A percentile compares a stretch with the other conserved stretches of the same genome.
Evolutionary conservation across 306 rosid genomes (phyloP).

Genomic region (Pyrus communis): DNA sequence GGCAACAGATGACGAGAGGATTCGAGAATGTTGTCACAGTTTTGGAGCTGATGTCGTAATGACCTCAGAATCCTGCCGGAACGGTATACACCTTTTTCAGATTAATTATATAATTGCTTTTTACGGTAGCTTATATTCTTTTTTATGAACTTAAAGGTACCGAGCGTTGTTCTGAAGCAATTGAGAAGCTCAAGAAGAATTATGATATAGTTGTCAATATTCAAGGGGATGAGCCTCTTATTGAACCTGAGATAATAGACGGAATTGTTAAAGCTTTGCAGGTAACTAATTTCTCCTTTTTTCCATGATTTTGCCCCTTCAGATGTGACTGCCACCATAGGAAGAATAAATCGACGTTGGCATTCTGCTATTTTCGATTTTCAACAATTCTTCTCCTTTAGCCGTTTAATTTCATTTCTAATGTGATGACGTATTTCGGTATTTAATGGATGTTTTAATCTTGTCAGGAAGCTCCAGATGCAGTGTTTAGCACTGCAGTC

Average conservation of each 20-base stretch:
- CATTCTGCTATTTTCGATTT: not conserved
- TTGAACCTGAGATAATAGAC: conserved; percentile 88
- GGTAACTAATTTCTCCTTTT: conserved; percentile 26
- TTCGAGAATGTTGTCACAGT: conserved; percentile 77
- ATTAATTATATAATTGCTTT: not conserved
- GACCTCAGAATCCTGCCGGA: conserved; percentile 85
- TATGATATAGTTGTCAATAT: conserved; percentile 94
- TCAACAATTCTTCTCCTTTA: not conserved
- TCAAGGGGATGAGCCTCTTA: conserved; percentile 96
- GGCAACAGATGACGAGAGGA: conserved; percentile 86
- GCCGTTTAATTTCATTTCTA: not conserved
- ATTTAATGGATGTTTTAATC: conserved; percentile 7
- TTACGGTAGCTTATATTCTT: conserved; percentile 2
- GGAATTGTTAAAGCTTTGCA: conserved; percentile 89
- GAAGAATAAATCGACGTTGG: not conserved
- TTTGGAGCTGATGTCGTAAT: conserved; percentile 93
- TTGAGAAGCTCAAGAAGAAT: conserved; percentile 67
- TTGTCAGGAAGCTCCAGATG: conserved; percentile 88
- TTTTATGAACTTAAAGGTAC: conserved; percentile 46
- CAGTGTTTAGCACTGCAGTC: conserved; percentile 98
- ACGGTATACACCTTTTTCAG: conserved; percentile 42
- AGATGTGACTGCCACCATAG: not conserved
- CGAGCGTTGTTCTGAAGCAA: conserved; percentile 91
- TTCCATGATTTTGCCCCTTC: not conserved
- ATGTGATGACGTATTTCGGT: not conserved